These are phyloP conservation scores for Solanum hybrid DNA, from an alignment of 305 asterid species.

Conservation along the genomic window DNA sequence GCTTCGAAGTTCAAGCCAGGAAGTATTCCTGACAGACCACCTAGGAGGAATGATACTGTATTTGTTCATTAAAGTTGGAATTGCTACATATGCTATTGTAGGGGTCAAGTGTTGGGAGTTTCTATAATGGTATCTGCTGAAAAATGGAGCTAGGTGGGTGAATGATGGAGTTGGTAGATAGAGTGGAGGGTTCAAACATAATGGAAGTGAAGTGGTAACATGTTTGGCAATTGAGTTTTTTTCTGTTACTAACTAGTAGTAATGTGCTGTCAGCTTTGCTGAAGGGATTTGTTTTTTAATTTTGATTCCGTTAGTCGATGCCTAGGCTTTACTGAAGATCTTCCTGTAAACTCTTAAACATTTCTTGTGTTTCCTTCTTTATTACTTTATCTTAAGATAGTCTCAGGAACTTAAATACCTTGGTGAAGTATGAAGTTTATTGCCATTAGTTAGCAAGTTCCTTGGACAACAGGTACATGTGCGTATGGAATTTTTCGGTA, in stretches of 20 bases:
- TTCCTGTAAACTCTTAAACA: not conserved
- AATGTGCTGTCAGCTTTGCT: not conserved
- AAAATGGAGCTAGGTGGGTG: not conserved
- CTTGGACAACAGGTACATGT: not conserved
- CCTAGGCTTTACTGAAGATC: not conserved
- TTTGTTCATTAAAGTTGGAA: constrained; percentile 39
- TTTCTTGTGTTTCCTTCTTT: not conserved
- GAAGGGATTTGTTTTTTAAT: not conserved
- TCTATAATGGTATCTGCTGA: not conserved
- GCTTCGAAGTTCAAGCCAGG: constrained; percentile 87
- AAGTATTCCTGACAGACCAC: constrained; percentile 59
- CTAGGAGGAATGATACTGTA: constrained; percentile 64
- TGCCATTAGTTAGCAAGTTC: not conserved
- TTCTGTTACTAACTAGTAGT: not conserved
- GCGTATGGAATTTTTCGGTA: not conserved
- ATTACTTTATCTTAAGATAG: not conserved
- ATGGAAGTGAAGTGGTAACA: not conserved
- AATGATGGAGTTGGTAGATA: not conserved
- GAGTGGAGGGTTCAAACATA: not conserved
- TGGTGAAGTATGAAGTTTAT: not conserved
- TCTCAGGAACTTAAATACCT: not conserved
- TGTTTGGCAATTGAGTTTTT: not conserved
- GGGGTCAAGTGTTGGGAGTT: not conserved
- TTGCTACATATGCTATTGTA: not conserved
- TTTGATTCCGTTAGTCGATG: not conserved